Base-by-base conservation (phyloP, 257 asterid genomes). In the Solanum sitiens region DNA sequence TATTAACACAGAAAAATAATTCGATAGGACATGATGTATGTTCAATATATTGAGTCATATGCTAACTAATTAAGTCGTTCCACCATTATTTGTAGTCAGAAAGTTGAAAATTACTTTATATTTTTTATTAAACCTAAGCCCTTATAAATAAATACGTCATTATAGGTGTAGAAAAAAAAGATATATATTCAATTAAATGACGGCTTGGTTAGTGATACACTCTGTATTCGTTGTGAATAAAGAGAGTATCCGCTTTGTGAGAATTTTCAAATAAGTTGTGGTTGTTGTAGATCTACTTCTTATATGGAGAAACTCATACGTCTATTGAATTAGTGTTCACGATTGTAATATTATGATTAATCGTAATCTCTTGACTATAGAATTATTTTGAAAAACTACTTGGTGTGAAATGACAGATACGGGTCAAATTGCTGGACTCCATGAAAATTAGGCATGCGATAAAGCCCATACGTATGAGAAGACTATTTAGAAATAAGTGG, bases 211-310 rank as follows among this genome's bases (percentile, higher is more conserved):
- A 23, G 71, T 63, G 32, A 63, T 23, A 63, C 15, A 3, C 15
- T n/a, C 0, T 4, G 3, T 11, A n/a, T 63, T 11, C 7, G 3
- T 61, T 61, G 13, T 23, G 7, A 9, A 61, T 4, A 61, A 61
- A 61, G 30, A 3, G 3, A 61, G 7, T 61, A 61, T 61, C 1
- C 0, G 0, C 27, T 63, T 10, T 63, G 13, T n/a, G 30, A 23
- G 0, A 23, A 61, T 61, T 61, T 61, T 0, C 3, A 23, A 23
- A 0, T 6, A 61, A 61, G 13, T 61, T 13, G 0, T 9, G 0
- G 1, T 53, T 18, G 10, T 2, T 53, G 63, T 12, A 21, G 0
- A 21, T 59, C 0, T 59, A 20, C 13, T 59, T 8, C 1, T 4
- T 7, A 59, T 59, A 59, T 0, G 5, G 13, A 59, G 5, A 20